Evolutionary conservation across 257 asterid species (phyloP).

Genomic region (Coffea eugenioides): DNA sequence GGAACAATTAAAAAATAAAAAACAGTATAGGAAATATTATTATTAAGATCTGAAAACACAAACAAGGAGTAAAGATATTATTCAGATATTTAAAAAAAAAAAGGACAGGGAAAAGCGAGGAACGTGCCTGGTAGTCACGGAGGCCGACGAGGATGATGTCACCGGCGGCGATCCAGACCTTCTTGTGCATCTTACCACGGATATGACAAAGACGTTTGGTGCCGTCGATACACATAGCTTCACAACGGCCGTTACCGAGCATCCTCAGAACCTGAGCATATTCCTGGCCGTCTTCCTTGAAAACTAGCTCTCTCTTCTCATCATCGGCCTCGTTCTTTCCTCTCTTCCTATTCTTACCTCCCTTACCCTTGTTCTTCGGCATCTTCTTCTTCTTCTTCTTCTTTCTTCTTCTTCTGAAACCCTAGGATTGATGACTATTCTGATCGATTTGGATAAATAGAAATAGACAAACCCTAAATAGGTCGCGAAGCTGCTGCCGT

Average conservation of each 20-base stretch:
- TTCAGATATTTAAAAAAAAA: not conserved
- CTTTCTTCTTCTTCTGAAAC: not conserved
- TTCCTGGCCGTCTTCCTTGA: conserved; percentile 95
- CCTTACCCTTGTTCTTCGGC: conserved; percentile 99
- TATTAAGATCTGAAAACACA: not conserved
- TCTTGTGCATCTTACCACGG: conserved; percentile 97
- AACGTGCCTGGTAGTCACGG: conserved; percentile 76
- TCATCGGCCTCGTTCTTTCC: conserved; percentile 98
- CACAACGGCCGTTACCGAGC: conserved; percentile 96
- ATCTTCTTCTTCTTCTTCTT: conserved; percentile 22
- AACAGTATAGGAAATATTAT: not conserved
- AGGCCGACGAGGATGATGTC: conserved; percentile 94
- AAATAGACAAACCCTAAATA: not conserved
- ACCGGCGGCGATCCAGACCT: conserved; percentile 97
- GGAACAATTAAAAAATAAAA: not conserved
- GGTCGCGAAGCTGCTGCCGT: not conserved
- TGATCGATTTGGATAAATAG: not conserved
- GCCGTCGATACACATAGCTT: conserved; percentile 82
- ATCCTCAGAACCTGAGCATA: conserved; percentile 89
- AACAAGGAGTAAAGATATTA: not conserved
- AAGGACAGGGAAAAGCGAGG: not conserved
- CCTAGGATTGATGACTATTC: conserved; percentile 25
- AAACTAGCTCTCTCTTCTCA: conserved; percentile 90
- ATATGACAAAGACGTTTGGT: conserved; percentile 86
- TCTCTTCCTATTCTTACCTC: conserved; percentile 95